Conservation (phyloP, 805 yeast species). For the Metschnikowia picachoensis region DNA sequence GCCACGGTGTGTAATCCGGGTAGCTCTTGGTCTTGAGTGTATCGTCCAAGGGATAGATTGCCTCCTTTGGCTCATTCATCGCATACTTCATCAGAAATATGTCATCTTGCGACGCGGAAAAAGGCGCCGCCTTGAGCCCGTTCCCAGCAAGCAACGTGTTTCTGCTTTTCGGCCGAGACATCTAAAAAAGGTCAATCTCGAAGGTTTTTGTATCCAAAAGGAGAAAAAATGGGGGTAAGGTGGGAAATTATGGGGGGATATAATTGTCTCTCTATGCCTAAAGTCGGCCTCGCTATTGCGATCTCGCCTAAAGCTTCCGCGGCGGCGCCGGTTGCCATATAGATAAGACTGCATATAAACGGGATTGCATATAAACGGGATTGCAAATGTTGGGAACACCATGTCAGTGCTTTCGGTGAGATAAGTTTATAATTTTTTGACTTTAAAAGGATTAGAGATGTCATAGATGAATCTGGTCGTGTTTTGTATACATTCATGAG, state of each 20-base stretch:
- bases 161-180: conserved; percentile 12
- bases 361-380: no score
- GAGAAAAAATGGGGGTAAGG: not conserved
- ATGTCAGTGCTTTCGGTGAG: no score
- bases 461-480: no score
- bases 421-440: no score
- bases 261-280: not conserved
- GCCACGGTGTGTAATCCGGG: conserved; percentile 76
- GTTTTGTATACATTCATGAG: no score
- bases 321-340: no score
- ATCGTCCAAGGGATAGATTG: conserved; percentile 36
- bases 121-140: conserved; percentile 15
- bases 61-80: conserved; percentile 32
- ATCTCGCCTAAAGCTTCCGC: not conserved
- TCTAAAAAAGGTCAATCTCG: not conserved
- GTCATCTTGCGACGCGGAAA: conserved; percentile 27
- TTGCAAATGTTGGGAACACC: no score
- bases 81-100: conserved; percentile 32
- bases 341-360: no score
- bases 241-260: not conserved
- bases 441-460: no score
- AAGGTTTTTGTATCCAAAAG: not conserved
- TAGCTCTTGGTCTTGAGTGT: conserved; percentile 26
- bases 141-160: conserved; percentile 16
- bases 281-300: not conserved